These are phyloP conservation scores for Pterulicium gracile DNA, from an alignment of 1,284 basidiomycete genomes.

Conservation along the genomic window DNA sequence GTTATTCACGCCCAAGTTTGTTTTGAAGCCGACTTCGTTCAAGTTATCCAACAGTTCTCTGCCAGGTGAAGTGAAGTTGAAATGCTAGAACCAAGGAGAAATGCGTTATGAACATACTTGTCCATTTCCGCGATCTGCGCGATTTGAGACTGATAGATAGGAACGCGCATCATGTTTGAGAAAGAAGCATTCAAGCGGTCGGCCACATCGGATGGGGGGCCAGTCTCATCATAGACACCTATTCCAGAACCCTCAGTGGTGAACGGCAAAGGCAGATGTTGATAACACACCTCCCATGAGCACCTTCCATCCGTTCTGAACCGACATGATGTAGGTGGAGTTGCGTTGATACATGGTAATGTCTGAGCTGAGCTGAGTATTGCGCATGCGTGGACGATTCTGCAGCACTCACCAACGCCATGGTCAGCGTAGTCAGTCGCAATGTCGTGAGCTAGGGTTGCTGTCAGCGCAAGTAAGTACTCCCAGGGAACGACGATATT, in stretches of 20 bases:
- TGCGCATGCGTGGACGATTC: neutral
- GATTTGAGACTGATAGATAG: slow-evolving; percentile 33
- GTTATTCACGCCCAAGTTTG: slow-evolving; percentile 42
- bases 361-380: neutral
- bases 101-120: slow-evolving; percentile 20
- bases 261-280: neutral
- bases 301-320: neutral
- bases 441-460: slow-evolving; percentile 11
- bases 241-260: neutral
- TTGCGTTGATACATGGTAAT: slow-evolving; percentile 28
- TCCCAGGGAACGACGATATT: neutral
- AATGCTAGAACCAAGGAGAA: no score
- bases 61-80: slow-evolving; percentile 1
- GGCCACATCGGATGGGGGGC: slow-evolving; percentile 35
- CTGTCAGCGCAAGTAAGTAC: neutral
- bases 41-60: slow-evolving; percentile 48
- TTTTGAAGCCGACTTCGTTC: slow-evolving; percentile 46
- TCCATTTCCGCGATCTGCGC: slow-evolving; percentile 41
- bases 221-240: slow-evolving; percentile 41
- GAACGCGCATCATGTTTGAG: slow-evolving; percentile 30
- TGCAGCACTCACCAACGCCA: slow-evolving; percentile 10
- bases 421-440: slow-evolving; percentile 12
- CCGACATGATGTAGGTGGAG: slow-evolving; percentile 22
- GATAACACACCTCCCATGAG: slow-evolving; percentile 12
- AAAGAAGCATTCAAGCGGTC: slow-evolving; percentile 37